Percentiles rank a stretch among this genome's conserved stretches.
These are phyloP conservation scores for Phytophthora lateralis DNA, from an alignment of 352 stramenopile species.

Conservation along the genomic window DNA sequence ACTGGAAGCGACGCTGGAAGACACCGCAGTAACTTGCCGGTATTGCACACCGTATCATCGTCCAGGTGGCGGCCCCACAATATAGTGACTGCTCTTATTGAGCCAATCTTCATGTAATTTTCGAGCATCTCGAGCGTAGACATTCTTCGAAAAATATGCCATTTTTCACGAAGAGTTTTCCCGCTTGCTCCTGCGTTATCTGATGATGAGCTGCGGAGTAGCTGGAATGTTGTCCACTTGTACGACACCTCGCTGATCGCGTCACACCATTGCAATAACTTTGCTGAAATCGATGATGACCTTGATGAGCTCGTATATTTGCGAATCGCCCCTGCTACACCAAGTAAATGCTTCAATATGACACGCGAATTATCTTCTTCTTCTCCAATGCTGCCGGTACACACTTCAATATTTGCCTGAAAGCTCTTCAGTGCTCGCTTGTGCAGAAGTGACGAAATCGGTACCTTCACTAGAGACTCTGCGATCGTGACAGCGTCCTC, in stretches of 20 bases:
- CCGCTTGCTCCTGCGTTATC: conserved; percentile 2
- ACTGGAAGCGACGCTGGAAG: conserved; percentile 51
- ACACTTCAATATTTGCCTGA: conserved; percentile 17
- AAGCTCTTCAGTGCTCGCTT: conserved; percentile 8
- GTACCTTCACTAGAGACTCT: conserved; percentile 12
- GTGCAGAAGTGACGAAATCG: conserved; percentile 10
- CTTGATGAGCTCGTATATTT: conserved; percentile 22
- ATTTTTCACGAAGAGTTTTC: conserved; percentile 26
- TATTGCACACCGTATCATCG: conserved; percentile 35
- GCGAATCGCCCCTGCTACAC: conserved; percentile 16
- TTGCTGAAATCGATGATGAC: not conserved
- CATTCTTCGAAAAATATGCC: conserved; percentile 42
- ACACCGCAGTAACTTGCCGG: conserved; percentile 41
- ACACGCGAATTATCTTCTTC: conserved; percentile 27
- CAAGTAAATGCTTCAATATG: conserved; percentile 23
- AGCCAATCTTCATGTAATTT: conserved; percentile 51
- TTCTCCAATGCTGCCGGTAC: conserved; percentile 27
- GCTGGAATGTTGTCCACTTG: conserved; percentile 75
- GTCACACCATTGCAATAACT: conserved; percentile 34
- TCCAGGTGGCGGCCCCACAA: conserved; percentile 63
- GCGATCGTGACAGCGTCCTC: conserved; percentile 18
- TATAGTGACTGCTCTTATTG: conserved; percentile 56
- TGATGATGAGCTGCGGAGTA: conserved; percentile 40
- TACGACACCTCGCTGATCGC: conserved; percentile 49
- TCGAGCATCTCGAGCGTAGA: conserved; percentile 46